Base-by-base conservation (phyloP, 495 filamentous ascomycete species). In the Evansstolkia leycettana region DNA sequence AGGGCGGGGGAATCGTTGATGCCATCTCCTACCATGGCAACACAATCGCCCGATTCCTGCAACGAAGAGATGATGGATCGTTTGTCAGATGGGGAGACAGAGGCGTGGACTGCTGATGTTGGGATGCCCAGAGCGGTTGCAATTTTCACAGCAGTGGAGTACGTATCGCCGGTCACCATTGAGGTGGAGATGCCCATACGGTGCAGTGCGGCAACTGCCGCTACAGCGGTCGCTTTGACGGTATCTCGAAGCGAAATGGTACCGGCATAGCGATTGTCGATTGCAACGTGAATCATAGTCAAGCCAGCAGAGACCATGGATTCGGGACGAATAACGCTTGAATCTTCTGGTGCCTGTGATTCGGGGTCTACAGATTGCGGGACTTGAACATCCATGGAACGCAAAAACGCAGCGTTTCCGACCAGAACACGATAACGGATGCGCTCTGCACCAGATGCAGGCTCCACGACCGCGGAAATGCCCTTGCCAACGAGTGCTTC, bases 1-100 rank as follows among this genome's bases (percentile, higher is more conserved):
- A 99, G 72, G 1, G 90, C 90, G 1, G 90, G 90, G 0, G 89
- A 95, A 65, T 99, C 90, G 55, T 99, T 99, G 70, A 99, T 95
- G 25, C 90, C 90, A 52, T 99, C 90, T 34, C 90, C 90, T 15
- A 96, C 90, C 90, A 99, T 96, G 45, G 85, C 90, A 15, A 99
- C 83, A 34, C 78, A 65, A 29, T 80, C 70, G 40, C 86, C 85
- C 2, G 56, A 42, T 0, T 63, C 65, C 58, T 95, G 82, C 24
- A 95, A 70, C 29, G 75, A 55, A 12, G 74, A 71, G 54, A 99
- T 73, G 48, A 96, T 92, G 17, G 65, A 62, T 41, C 86, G 84
- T 42, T 99, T 99, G 44, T 90, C 77, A 28, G 82, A 79, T 1
- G 90, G 90, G 5, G 83, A 82, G 20, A 86, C 80, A 11, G 80